Evolutionary conservation across 352 stramenopile genomes (phyloP).

Genomic region (Phytophthora brassicae): DNA sequence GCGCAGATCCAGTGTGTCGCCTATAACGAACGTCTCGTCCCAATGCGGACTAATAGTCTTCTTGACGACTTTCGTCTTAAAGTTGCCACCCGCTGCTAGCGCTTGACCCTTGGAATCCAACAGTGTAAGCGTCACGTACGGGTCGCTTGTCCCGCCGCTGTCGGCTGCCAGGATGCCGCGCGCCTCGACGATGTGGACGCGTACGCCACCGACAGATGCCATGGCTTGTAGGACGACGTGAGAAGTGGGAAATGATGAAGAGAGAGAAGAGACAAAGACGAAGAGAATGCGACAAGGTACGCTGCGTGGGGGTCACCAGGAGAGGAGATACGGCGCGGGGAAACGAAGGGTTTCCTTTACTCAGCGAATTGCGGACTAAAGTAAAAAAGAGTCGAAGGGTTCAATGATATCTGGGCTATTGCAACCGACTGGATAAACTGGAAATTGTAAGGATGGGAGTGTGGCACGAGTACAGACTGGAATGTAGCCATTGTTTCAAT

Average conservation of each 20-base stretch:
- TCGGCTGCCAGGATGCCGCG: conserved; percentile 67
- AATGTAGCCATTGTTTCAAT: background rate
- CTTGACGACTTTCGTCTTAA: conserved; percentile 71
- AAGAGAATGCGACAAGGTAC: too few relatives aligned
- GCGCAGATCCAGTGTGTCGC: conserved; percentile 65
- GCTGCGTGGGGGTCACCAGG: too few relatives aligned
- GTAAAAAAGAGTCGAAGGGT: too few relatives aligned
- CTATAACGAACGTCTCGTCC: conserved; percentile 65
- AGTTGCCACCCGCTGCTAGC: conserved; percentile 47
- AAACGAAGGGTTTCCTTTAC: too few relatives aligned
- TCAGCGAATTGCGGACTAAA: too few relatives aligned
- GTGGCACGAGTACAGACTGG: too few relatives aligned
- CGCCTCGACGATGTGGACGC: conserved; percentile 62
- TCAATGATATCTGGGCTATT: background rate
- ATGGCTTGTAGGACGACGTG: conserved; percentile 5
- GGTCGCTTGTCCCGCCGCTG: conserved; percentile 67
- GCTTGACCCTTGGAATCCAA: conserved; percentile 55
- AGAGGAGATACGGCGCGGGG: too few relatives aligned
- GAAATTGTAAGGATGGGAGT: too few relatives aligned
- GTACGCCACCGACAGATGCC: conserved; percentile 28
- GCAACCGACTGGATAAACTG: background rate
- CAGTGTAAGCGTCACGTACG: conserved; percentile 72
- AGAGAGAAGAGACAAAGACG: too few relatives aligned
- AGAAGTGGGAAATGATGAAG: too few relatives aligned
- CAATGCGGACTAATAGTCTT: conserved; percentile 67